These are phyloP conservation scores for Monosporozyma solicola DNA, from an alignment of 805 yeast genomes.

Conservation along the genomic window DNA sequence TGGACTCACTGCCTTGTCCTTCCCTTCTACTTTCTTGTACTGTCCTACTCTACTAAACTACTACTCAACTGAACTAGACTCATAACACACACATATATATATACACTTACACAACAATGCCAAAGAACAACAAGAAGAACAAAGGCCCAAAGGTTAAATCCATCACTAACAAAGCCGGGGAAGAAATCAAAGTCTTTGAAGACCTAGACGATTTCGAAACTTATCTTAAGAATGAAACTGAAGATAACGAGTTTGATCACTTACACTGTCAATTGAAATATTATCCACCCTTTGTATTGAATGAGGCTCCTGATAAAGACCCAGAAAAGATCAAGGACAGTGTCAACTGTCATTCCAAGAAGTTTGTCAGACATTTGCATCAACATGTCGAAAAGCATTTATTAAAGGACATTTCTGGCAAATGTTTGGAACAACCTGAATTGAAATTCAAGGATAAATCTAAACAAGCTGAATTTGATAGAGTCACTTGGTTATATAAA, in stretches of 20 bases:
- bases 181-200: conserved; percentile 41
- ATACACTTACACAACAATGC: conserved; percentile 10
- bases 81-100: background rate
- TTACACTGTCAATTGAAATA: conserved; percentile 58
- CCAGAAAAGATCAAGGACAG: conserved; percentile 65
- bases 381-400: conserved; percentile 69
- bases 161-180: conserved; percentile 24
- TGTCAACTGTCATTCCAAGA: conserved; percentile 60
- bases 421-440: conserved; percentile 41
- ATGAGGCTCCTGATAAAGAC: conserved; percentile 51
- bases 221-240: conserved; percentile 59
- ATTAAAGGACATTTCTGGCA: conserved; percentile 52
- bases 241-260: conserved; percentile 67
- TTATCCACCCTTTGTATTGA: conserved; percentile 65
- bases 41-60: too few species aligned
- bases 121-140: conserved; percentile 24
- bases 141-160: conserved; percentile 24
- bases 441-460: conserved; percentile 45
- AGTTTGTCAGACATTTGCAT: conserved; percentile 63
- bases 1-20: background rate
- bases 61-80: background rate
- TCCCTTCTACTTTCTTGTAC: background rate
- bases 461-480: conserved; percentile 37
- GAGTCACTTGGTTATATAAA: conserved; percentile 53
- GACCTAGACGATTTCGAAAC: conserved; percentile 53